These are phyloP conservation scores for Stephania cephalantha DNA, from an alignment of 164 flowering plant genomes.

Conservation along the genomic window DNA sequence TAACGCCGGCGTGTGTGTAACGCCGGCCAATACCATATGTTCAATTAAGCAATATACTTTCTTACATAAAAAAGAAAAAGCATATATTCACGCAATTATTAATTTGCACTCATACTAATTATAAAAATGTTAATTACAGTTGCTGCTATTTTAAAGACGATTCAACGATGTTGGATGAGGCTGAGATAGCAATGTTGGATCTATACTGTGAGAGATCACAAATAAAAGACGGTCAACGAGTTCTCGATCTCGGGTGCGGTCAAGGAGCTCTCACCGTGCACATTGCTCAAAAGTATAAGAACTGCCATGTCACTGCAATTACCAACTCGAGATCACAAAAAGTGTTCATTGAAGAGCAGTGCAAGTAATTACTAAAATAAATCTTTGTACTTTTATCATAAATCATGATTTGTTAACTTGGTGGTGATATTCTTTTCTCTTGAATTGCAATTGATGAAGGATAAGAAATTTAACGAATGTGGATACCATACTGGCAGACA, in stretches of 20 bases:
- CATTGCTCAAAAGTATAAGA: constrained; percentile 2
- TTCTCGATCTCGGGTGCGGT: constrained; percentile 11
- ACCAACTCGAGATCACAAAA: not conserved
- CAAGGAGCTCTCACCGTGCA: not conserved
- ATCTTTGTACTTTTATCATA: too few species aligned
- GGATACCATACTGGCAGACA: constrained; percentile 8
- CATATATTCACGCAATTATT: too few species aligned
- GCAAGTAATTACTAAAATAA: not conserved
- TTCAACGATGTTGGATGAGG: constrained; percentile 1
- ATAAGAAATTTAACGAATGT: constrained; percentile 4
- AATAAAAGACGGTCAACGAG: constrained; percentile 7
- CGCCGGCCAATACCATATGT: too few species aligned
- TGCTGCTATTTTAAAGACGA: not conserved
- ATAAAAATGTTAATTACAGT: not conserved
- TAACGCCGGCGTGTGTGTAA: too few species aligned
- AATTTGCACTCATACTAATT: too few species aligned
- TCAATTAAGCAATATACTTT: too few species aligned
- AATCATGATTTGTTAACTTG: too few species aligned
- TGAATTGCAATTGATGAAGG: not conserved
- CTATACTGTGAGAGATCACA: constrained; percentile 6
- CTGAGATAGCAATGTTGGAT: constrained; percentile 5
- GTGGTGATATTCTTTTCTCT: not conserved
- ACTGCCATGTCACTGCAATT: constrained; percentile 1
- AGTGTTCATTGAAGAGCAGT: not conserved
- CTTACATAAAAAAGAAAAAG: too few species aligned